Evolutionary conservation across 225 moss, liverwort and hornwort species (phyloP), one percentile per base, ranked within the genome.

Genomic region (Thuidium tamariscinum): DNA sequence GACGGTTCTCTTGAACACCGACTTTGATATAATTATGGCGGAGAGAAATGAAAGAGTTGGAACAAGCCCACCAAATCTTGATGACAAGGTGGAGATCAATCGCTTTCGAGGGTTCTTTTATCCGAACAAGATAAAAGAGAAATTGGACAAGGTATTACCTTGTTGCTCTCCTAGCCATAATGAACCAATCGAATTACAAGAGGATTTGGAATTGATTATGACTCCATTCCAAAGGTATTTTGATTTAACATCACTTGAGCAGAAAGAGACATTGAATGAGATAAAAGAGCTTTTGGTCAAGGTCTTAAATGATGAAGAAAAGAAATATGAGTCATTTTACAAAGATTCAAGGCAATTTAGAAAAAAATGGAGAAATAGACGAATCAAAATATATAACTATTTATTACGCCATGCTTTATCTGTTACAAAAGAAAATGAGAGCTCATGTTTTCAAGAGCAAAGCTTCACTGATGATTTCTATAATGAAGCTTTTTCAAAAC

Each of bases 261-360:
- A n/a, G n/a, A n/a, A n/a, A n/a, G 8, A 4, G 6, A 22, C 2
- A 13, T 0, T 68, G 7, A 0, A 68, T 1, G 0, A 7, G 7
- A 42, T 26, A 27, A 70, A 26, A 0, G 10, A 42, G 1, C 5
- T 0, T 70, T 2, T 9, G 0, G n/a, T n/a, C 16, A 4, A 16
- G 3, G 44, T 74, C 1, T 49, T 74, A 0, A 0, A 0, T 49
- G 2, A 9, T 2, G 22, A 26, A 7, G 11, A 27, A 39, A 11
- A 2, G 1, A 78, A 17, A 3, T 4, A 78, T 41, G 7, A 39
- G 0, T 0, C 3, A 9, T 0, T 0, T 17, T 0, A 56, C n/a
- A n/a, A n/a, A 11, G 29, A 11, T 41, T 2, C 18, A 3, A 23
- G 56, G 18, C 6, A 17, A 0, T 6, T 56, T 3, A 60, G 18